These are phyloP conservation scores for Fusarium concolor DNA, from an alignment of 2,329 filamentous ascomycete species.

Conservation along the genomic window DNA sequence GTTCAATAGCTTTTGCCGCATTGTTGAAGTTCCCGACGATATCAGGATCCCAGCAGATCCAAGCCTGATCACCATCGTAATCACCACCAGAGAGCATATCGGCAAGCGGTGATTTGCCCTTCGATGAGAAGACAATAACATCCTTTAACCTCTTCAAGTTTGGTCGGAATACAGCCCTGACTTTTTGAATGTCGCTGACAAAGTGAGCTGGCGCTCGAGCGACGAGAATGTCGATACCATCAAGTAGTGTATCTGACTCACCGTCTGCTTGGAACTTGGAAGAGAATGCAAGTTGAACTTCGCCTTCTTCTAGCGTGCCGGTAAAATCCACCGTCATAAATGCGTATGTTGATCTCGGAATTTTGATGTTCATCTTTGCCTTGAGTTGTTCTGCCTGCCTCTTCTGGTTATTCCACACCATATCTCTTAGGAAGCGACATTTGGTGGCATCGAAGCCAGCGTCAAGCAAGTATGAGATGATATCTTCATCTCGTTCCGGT, in stretches of 20 bases:
- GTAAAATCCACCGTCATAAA: constrained; percentile 77
- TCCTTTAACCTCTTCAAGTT: constrained; percentile 77
- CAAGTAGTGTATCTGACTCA: constrained; percentile 64
- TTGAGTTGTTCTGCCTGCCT: constrained; percentile 65
- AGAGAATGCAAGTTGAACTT: constrained; percentile 77
- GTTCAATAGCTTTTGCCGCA: constrained; percentile 51
- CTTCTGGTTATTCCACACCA: constrained; percentile 60
- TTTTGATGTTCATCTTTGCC: constrained; percentile 68
- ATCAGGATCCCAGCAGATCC: constrained; percentile 78
- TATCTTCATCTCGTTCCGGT: constrained; percentile 62
- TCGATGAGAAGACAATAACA: constrained; percentile 79
- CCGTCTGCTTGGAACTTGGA: constrained; percentile 68
- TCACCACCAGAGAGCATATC: constrained; percentile 81
- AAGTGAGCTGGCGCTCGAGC: constrained; percentile 77
- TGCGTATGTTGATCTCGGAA: constrained; percentile 70
- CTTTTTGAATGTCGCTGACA: constrained; percentile 78
- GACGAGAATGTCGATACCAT: constrained; percentile 72
- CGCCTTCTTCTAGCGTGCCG: constrained; percentile 68
- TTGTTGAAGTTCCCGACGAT: constrained; percentile 77
- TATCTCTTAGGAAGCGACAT: constrained; percentile 61
- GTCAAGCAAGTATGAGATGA: constrained; percentile 65
- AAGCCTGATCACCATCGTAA: constrained; percentile 83
- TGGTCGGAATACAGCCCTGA: constrained; percentile 67
- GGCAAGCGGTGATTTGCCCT: constrained; percentile 72
- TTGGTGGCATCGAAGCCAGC: constrained; percentile 68